These are phyloP conservation scores for Cercospora beticola DNA, from an alignment of 2,329 filamentous ascomycete genomes.

Conservation along the genomic window DNA sequence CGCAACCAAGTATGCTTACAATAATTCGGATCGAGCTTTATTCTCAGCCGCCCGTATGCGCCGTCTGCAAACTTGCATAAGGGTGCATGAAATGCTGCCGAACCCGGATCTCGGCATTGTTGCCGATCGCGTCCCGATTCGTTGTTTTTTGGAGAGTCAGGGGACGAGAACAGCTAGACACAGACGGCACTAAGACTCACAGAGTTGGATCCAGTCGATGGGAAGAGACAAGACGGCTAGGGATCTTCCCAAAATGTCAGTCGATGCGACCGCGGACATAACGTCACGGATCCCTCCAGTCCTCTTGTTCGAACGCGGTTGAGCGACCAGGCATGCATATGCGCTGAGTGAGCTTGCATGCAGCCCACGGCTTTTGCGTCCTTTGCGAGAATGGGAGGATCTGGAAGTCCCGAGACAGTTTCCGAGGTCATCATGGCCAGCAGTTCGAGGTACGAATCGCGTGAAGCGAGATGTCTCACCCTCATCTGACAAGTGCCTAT, in stretches of 20 bases:
- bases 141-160: background rate
- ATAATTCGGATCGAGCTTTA: background rate
- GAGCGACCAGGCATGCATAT: conserved; percentile 2
- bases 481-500: background rate
- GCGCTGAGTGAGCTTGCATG: conserved; percentile 1
- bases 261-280: background rate
- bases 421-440: background rate
- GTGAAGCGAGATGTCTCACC: background rate
- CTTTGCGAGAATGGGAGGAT: background rate
- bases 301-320: background rate
- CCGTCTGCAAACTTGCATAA: background rate
- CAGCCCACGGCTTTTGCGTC: background rate
- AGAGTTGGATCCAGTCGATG: background rate
- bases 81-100: background rate
- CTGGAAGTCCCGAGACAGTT: background rate
- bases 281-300: background rate
- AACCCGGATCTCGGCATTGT: background rate
- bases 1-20: background rate
- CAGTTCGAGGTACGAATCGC: background rate
- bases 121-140: background rate
- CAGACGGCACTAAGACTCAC: background rate
- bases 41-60: background rate
- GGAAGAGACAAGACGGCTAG: background rate
- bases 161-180: background rate
- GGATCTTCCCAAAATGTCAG: background rate